Percentiles rank a stretch among this genome's conserved stretches.
Conservation (phyloP, 192 early-diverging fungal genomes). For the Geranomyces variabilis region DNA sequence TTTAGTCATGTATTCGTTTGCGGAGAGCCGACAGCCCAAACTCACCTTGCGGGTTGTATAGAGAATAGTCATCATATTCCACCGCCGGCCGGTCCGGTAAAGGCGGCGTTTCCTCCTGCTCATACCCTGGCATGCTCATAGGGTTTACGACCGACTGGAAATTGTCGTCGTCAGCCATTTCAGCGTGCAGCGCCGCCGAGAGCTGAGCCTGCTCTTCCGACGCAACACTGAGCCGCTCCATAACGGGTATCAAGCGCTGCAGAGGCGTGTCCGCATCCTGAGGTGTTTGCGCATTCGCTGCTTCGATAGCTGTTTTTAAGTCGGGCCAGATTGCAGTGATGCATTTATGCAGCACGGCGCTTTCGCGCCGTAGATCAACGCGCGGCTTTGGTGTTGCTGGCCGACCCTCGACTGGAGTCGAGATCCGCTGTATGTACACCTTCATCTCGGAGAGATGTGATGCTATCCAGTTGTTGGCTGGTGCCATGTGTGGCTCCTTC, state of each 20-base stretch:
- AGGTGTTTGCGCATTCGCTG: not conserved
- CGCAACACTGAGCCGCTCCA: conserved; percentile 29
- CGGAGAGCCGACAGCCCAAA: too few species aligned
- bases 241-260: conserved; percentile 17
- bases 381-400: conserved; percentile 25
- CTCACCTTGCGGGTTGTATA: too few species aligned
- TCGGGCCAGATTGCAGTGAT: conserved; percentile 24
- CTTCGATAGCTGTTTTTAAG: conserved; percentile 7
- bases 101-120: too few species aligned
- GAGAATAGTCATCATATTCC: too few species aligned
- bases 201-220: conserved; percentile 17
- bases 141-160: not conserved
- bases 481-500: conserved; percentile 62
- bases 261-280: conserved; percentile 10
- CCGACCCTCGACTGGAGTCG: conserved; percentile 9
- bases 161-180: not conserved
- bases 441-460: conserved; percentile 17
- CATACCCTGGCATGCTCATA: too few species aligned
- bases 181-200: too few species aligned
- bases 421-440: conserved; percentile 23
- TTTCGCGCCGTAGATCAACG: conserved; percentile 26
- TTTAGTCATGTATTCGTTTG: too few species aligned
- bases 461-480: conserved; percentile 27
- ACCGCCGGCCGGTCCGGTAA: too few species aligned
- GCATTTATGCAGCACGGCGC: conserved; percentile 26